Evolutionary conservation across 139 green algal genomes (phyloP).

Genomic region (Zygnema circumcarinatum): DNA sequence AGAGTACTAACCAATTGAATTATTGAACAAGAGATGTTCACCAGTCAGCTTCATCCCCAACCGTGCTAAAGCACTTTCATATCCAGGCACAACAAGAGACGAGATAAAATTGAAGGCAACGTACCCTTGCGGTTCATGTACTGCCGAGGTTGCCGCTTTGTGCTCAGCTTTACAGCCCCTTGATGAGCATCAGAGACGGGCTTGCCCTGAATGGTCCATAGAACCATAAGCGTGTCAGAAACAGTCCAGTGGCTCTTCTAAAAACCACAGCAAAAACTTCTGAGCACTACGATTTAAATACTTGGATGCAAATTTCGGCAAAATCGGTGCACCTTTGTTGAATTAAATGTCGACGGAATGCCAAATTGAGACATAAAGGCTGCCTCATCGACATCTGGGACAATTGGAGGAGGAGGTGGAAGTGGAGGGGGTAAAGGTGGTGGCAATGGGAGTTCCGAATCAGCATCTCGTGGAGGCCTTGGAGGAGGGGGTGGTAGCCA

Average conservation of each 20-base stretch:
- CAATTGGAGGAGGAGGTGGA: not conserved
- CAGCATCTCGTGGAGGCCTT: not conserved
- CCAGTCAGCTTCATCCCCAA: not conserved
- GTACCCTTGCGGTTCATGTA: constrained; percentile 52
- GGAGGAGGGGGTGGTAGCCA: not conserved
- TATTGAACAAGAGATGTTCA: not conserved
- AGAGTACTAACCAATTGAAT: not conserved
- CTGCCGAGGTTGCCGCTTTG: constrained; percentile 51
- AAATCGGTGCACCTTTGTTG: not conserved
- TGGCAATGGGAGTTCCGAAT: not conserved
- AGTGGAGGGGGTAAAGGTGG: not conserved
- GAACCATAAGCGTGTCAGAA: not conserved
- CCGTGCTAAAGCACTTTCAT: not conserved
- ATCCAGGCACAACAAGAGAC: not conserved
- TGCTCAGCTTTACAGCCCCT: constrained; percentile 46
- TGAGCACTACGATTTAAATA: not conserved
- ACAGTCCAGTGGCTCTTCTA: not conserved
- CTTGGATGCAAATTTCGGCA: not conserved
- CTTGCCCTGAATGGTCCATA: constrained; percentile 33
- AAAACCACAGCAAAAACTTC: not conserved
- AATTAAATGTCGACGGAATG: not conserved
- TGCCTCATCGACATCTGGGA: not conserved
- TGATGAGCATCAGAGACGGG: constrained; percentile 32
- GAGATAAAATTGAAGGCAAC: not conserved
- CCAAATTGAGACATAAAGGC: constrained; percentile 4